These are phyloP conservation scores for Pseudogymnoascus pannorum DNA, from an alignment of 2,329 filamentous ascomycete species.

Conservation along the genomic window DNA sequence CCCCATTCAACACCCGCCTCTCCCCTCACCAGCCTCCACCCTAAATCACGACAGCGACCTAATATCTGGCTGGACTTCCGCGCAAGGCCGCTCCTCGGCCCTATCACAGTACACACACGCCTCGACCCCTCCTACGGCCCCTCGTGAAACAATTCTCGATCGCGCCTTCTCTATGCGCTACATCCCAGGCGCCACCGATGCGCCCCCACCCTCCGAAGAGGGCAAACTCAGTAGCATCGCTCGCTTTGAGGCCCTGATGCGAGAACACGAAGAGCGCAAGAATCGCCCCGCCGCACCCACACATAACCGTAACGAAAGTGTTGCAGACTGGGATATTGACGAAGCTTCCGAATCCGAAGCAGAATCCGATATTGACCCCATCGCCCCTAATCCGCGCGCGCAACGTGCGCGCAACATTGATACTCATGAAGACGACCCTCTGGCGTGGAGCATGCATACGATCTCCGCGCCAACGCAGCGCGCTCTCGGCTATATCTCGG, in stretches of 20 bases:
- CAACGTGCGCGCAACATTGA: neutral
- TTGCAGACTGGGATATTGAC: neutral
- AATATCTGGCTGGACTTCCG: constrained; percentile 53
- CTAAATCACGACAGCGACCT: constrained; percentile 48
- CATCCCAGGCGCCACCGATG: constrained; percentile 52
- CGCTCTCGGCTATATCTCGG: constrained; percentile 17
- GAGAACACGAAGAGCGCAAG: constrained; percentile 46
- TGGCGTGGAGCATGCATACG: neutral
- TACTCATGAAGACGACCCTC: constrained; percentile 27
- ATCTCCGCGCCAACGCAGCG: constrained; percentile 15
- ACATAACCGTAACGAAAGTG: neutral
- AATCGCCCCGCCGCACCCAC: constrained; percentile 17
- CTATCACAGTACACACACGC: constrained; percentile 42
- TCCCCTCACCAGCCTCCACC: constrained; percentile 49
- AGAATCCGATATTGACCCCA: constrained; percentile 1
- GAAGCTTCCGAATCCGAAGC: neutral
- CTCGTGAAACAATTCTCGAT: constrained; percentile 60
- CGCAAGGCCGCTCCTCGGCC: constrained; percentile 51
- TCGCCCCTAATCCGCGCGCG: neutral
- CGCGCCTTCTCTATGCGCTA: constrained; percentile 56
- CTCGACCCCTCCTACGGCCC: constrained; percentile 37
- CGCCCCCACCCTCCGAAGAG: constrained; percentile 39
- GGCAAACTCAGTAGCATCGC: constrained; percentile 59
- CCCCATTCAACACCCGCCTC: constrained; percentile 42
- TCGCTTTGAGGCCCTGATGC: constrained; percentile 59